These are phyloP conservation scores for Psilocybe subaeruginosa DNA, from an alignment of 768 basidiomycete genomes.

Conservation along the genomic window DNA sequence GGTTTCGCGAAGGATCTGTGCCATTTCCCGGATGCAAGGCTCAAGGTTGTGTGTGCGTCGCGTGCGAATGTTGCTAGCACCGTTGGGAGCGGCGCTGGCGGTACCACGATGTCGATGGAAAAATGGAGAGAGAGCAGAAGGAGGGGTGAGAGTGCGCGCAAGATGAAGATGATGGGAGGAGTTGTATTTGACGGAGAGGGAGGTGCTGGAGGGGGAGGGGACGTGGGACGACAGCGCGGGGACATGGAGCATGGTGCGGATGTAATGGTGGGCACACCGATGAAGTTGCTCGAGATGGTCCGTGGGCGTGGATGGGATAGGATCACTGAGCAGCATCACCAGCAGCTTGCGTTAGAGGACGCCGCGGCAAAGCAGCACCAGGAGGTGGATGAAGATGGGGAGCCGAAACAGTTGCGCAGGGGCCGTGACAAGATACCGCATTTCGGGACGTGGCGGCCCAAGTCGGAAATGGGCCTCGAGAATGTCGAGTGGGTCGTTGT, in stretches of 20 bases:
- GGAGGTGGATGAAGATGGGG: conserved; percentile 16
- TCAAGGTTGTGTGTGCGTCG: conserved; percentile 12
- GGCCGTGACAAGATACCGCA: conserved; percentile 39
- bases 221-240: conserved; percentile 17
- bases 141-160: conserved; percentile 12
- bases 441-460: conserved; percentile 42
- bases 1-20: conserved; percentile 73
- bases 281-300: conserved; percentile 64
- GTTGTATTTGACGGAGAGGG: conserved; percentile 4
- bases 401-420: conserved; percentile 28
- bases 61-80: conserved; percentile 4
- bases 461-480: conserved; percentile 63
- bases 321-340: conserved; percentile 22
- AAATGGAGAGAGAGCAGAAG: conserved; percentile 32
- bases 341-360: conserved; percentile 20
- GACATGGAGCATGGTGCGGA: conserved; percentile 39
- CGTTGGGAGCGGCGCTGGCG: background rate
- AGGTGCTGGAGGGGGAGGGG: conserved; percentile 3
- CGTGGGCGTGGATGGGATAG: conserved; percentile 48
- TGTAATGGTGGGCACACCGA: conserved; percentile 64
- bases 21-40: conserved; percentile 39
- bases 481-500: conserved; percentile 88
- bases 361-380: conserved; percentile 11
- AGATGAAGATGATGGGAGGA: conserved; percentile 12
- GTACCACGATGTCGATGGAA: conserved; percentile 46